These are phyloP conservation scores for Fusarium veterinarium DNA, from an alignment of 2,329 filamentous ascomycete species.

Conservation along the genomic window DNA sequence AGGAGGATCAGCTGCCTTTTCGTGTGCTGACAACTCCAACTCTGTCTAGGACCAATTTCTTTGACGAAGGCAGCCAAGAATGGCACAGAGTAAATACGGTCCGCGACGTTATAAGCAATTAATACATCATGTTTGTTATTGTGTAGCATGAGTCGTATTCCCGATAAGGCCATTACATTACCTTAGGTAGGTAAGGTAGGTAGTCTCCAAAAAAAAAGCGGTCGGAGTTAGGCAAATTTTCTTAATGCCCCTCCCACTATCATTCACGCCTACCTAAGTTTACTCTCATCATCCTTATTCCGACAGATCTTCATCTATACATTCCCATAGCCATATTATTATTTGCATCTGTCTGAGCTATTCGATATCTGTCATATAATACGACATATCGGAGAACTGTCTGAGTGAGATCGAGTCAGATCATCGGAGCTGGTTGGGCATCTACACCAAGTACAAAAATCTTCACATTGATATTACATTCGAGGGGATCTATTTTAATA, in stretches of 20 bases:
- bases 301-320: background rate
- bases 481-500: background rate
- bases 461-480: background rate
- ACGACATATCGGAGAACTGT: background rate
- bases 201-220: conserved; percentile 20
- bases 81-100: background rate
- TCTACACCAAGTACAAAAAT: background rate
- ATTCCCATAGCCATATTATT: background rate
- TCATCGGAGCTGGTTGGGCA: background rate
- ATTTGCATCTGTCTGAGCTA: background rate
- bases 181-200: no score
- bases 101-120: background rate
- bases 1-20: conserved; percentile 54
- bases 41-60: conserved; percentile 13
- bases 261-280: background rate
- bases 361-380: background rate
- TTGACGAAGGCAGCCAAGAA: background rate
- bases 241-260: conserved; percentile 20
- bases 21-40: conserved; percentile 58
- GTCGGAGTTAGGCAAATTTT: conserved; percentile 35
- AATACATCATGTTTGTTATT: background rate
- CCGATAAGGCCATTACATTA: background rate
- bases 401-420: background rate
- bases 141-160: background rate
- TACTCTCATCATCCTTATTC: background rate